Base-by-base conservation (phyloP, 2,329 filamentous ascomycete species). In the Macrophomina pseudophaseolina region DNA sequence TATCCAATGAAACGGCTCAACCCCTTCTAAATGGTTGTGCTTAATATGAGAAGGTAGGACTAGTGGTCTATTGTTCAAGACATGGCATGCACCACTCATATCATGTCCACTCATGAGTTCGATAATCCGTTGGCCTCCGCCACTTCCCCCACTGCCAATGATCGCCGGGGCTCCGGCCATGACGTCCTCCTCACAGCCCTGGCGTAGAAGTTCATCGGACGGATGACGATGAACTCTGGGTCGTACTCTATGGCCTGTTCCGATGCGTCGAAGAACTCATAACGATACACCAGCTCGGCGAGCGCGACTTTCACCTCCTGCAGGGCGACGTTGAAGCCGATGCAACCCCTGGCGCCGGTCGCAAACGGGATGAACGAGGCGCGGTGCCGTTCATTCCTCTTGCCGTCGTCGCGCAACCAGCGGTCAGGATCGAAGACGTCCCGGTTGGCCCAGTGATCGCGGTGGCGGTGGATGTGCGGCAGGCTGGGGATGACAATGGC, bases 321-420 rank as follows among this genome's bases (percentile, higher is more conserved):
- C 5, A 88, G 75, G 0, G 86, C 87, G 73, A 88, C 87, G 74
- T 87, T 88, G 80, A 87, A 88, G 0, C 86, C 87, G 66, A 89
- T 84, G 67, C 87, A 89, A 75, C 82, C 83, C 1, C 87, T 78
- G 0, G 79, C 82, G 0, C 87, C 87, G 0, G 81, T 78, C 0
- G 83, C 86, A 68, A 89, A 89, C 0, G 87, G 87, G 3, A 84
- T 77, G 70, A 88, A 89, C 0, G 83, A 77, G 2, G 79, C 82
- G n/a, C 80, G 79, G 16, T 28, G n/a, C 53, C 16, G 16, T 30
- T n/a, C 53, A n/a, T 51, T 23, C n/a, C 4, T 23, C 46, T n/a
- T 23, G n/a, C n/a, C 46, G 46, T 9, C 46, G 3, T 51, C 46
- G 11, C n/a, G n/a, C 46, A 51, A 11, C 46, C 46, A 51, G n/a